These are phyloP conservation scores for Monilinia fructicola DNA, from an alignment of 2,329 filamentous ascomycete genomes.

Conservation along the genomic window DNA sequence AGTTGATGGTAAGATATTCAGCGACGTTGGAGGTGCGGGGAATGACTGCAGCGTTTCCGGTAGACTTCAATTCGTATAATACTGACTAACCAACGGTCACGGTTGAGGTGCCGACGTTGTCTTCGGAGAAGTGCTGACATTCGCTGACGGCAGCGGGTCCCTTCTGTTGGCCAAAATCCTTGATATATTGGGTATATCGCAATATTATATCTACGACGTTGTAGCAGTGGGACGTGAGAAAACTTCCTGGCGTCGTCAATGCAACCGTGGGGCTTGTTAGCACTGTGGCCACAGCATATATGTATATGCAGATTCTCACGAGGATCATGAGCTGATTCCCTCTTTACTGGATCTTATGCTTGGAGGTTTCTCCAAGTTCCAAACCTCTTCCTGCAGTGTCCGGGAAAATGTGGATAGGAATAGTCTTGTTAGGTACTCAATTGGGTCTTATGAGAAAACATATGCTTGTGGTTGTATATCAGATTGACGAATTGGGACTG, in stretches of 20 bases:
- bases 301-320: slow-evolving; percentile 21
- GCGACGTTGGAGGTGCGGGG: slow-evolving; percentile 16
- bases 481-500: slow-evolving; percentile 8
- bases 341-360: slow-evolving; percentile 7
- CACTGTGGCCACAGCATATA: slow-evolving; percentile 16
- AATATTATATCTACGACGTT: slow-evolving; percentile 17
- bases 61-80: slow-evolving; percentile 16
- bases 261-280: slow-evolving; percentile 15
- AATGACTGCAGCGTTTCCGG: slow-evolving; percentile 22
- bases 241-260: slow-evolving; percentile 11
- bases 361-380: slow-evolving; percentile 6
- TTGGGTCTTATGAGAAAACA: slow-evolving; percentile 10
- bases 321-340: slow-evolving; percentile 18
- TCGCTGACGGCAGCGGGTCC: slow-evolving; percentile 17
- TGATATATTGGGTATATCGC: slow-evolving; percentile 16
- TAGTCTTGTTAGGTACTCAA: slow-evolving; percentile 10
- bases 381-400: slow-evolving; percentile 7
- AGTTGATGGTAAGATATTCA: slow-evolving; percentile 11
- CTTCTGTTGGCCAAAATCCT: slow-evolving; percentile 17
- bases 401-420: slow-evolving; percentile 4
- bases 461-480: slow-evolving; percentile 5
- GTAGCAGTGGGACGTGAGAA: slow-evolving; percentile 9
- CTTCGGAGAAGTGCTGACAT: slow-evolving; percentile 13
- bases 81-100: slow-evolving; percentile 15
- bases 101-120: slow-evolving; percentile 14